Evolutionary conservation across 306 rosid genomes (phyloP).

Genomic region (Casuarina equisetifolia): DNA sequence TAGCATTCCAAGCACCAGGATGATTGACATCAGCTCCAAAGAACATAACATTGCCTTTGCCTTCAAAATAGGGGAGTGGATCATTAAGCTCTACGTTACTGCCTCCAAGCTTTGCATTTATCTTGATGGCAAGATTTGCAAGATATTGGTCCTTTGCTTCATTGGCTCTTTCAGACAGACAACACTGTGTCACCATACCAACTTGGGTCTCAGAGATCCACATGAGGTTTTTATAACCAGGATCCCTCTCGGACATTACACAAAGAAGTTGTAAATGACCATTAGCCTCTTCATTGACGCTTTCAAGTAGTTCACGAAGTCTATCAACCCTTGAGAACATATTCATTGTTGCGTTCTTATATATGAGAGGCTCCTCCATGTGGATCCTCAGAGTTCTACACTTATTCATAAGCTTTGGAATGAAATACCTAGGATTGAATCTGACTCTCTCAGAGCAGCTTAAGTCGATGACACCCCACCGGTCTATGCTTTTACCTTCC

Average conservation of each 20-base stretch:
- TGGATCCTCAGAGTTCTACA: constrained; percentile 56
- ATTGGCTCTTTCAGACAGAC: constrained; percentile 54
- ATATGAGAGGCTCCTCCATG: constrained; percentile 52
- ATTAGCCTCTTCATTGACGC: constrained; percentile 25
- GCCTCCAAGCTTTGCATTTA: constrained; percentile 91
- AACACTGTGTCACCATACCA: constrained; percentile 81
- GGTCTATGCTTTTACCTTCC: constrained; percentile 54
- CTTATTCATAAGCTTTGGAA: constrained; percentile 41
- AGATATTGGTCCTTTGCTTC: constrained; percentile 52
- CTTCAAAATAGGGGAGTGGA: constrained; percentile 44
- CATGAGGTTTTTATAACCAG: constrained; percentile 66
- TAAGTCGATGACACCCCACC: constrained; percentile 68
- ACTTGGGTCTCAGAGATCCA: constrained; percentile 72
- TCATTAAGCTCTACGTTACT: constrained; percentile 70
- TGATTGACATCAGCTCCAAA: constrained; percentile 90
- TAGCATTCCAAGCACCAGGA: constrained; percentile 46
- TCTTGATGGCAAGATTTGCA: constrained; percentile 69
- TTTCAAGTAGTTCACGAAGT: constrained; percentile 49
- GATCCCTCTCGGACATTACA: constrained; percentile 59
- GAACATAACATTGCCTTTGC: constrained; percentile 66
- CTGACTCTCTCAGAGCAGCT: constrained; percentile 15
- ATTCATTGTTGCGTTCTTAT: constrained; percentile 43
- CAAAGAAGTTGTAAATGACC: constrained; percentile 60
- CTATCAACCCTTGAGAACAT: constrained; percentile 26
- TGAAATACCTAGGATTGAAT: constrained; percentile 37